These are phyloP conservation scores for Mortierella sp. DNA, from an alignment of 371 early-diverging fungal genomes.

Conservation along the genomic window DNA sequence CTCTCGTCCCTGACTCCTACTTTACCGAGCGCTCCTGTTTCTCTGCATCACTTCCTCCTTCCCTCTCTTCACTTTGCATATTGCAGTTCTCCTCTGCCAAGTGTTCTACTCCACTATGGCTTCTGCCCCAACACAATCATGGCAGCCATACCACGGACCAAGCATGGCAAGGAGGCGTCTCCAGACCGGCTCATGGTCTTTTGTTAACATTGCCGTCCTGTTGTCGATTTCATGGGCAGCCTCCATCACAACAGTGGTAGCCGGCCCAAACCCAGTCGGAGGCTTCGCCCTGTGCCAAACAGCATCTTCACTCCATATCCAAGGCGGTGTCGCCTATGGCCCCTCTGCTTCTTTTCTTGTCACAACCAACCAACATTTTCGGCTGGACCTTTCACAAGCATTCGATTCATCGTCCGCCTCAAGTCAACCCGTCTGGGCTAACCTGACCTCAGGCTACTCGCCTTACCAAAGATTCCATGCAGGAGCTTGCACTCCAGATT, in stretches of 20 bases:
- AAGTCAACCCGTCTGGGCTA: slow-evolving; percentile 27
- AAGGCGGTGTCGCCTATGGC: slow-evolving; percentile 42
- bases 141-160: no score
- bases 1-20: background rate
- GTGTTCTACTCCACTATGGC: no score
- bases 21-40: no score
- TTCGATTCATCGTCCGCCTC: slow-evolving; percentile 23
- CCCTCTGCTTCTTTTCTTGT: slow-evolving; percentile 17
- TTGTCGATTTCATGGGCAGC: background rate
- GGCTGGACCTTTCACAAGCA: slow-evolving; percentile 37
- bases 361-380: slow-evolving; percentile 49
- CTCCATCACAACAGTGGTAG: background rate
- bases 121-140: no score
- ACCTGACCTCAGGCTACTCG: slow-evolving; percentile 43
- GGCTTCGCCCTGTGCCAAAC: slow-evolving; percentile 52
- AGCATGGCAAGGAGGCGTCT: background rate
- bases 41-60: background rate
- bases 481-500: slow-evolving; percentile 38
- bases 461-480: slow-evolving; percentile 46
- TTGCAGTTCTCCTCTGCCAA: background rate
- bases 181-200: background rate
- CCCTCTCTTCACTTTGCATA: background rate
- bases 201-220: background rate
- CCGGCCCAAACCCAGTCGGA: slow-evolving; percentile 37
- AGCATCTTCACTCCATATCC: slow-evolving; percentile 32